Percentiles rank a stretch among this genome's conserved stretches.
phyloP scores from a whole-genome alignment of 257 asterid genomes.

The Plantago ovata region DNA sequence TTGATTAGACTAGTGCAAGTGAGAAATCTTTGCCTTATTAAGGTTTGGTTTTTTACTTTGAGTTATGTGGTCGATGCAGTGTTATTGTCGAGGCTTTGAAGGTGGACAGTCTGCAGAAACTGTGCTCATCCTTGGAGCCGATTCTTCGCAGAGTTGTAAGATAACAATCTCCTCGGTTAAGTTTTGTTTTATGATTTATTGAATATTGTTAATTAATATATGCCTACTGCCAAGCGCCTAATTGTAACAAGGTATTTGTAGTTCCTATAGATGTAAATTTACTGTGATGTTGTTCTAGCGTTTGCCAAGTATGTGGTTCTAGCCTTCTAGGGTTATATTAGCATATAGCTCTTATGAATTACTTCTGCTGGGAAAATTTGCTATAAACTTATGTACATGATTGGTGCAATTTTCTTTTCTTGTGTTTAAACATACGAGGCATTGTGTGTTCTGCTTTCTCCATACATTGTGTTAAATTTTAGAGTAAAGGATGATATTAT shows the following conservation, averaged over 20 bases:
- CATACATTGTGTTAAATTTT: too few species aligned
- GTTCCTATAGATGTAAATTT: too few species aligned
- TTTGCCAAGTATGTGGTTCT: too few species aligned
- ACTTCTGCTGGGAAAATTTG: too few species aligned
- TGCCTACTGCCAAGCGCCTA: not conserved
- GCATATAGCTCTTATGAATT: too few species aligned
- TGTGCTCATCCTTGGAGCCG: slow-evolving; percentile 94
- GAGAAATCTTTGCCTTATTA: slow-evolving; percentile 1
- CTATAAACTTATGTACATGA: too few species aligned
- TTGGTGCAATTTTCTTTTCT: too few species aligned
- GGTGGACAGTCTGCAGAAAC: slow-evolving; percentile 91
- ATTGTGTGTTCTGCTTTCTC: too few species aligned
- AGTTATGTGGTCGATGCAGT: slow-evolving; percentile 53
- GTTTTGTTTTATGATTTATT: slow-evolving; percentile 12
- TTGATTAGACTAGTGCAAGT: not conserved
- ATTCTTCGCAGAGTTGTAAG: slow-evolving; percentile 98
- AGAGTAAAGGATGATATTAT: not conserved
- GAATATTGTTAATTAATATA: slow-evolving; percentile 3
- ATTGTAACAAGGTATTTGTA: not conserved
- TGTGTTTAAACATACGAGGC: too few species aligned
- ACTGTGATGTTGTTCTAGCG: too few species aligned
- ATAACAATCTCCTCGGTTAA: slow-evolving; percentile 15
- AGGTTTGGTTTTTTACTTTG: slow-evolving; percentile 15
- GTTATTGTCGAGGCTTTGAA: slow-evolving; percentile 94
- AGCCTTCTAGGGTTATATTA: too few species aligned